phyloP scores from a whole-genome alignment of 257 asterid genomes.

The Ballota nigra region DNA sequence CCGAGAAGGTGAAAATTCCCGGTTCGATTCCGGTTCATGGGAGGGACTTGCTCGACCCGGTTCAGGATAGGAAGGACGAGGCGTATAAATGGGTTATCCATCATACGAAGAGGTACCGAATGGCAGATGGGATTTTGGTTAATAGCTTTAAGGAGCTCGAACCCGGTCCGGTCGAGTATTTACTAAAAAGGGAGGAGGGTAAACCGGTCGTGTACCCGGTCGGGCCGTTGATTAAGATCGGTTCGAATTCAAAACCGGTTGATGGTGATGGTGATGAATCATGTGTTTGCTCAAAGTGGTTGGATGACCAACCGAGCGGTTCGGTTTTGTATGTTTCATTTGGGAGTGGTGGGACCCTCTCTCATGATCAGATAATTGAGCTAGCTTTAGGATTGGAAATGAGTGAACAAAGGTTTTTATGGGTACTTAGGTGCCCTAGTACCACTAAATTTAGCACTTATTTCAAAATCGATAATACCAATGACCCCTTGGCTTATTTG shows the following conservation, averaged over 20 bases:
- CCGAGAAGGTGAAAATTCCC: slow-evolving; percentile 54
- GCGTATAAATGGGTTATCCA: slow-evolving; percentile 60
- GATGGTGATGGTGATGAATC: not conserved
- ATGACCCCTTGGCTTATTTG: slow-evolving; percentile 46
- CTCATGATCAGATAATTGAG: slow-evolving; percentile 47
- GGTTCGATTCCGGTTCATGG: slow-evolving; percentile 67
- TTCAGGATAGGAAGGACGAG: slow-evolving; percentile 57
- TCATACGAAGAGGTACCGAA: slow-evolving; percentile 38
- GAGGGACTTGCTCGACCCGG: slow-evolving; percentile 52
- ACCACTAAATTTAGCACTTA: slow-evolving; percentile 26
- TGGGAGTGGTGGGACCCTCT: slow-evolving; percentile 76
- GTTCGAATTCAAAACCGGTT: slow-evolving; percentile 13
- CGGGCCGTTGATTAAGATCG: slow-evolving; percentile 59
- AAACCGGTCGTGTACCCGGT: slow-evolving; percentile 55
- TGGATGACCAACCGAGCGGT: slow-evolving; percentile 59
- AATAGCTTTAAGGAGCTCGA: slow-evolving; percentile 66
- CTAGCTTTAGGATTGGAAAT: slow-evolving; percentile 53
- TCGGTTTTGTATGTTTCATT: slow-evolving; percentile 69
- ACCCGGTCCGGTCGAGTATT: slow-evolving; percentile 40
- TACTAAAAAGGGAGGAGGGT: slow-evolving; percentile 25
- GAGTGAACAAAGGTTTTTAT: slow-evolving; percentile 55
- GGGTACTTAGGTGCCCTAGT: slow-evolving; percentile 54
- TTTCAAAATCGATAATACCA: slow-evolving; percentile 22
- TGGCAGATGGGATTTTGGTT: slow-evolving; percentile 63
- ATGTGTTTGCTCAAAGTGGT: slow-evolving; percentile 43